phyloP scores from a whole-genome alignment of 2,329 filamentous ascomycete species.

The Colletotrichum horii region DNA sequence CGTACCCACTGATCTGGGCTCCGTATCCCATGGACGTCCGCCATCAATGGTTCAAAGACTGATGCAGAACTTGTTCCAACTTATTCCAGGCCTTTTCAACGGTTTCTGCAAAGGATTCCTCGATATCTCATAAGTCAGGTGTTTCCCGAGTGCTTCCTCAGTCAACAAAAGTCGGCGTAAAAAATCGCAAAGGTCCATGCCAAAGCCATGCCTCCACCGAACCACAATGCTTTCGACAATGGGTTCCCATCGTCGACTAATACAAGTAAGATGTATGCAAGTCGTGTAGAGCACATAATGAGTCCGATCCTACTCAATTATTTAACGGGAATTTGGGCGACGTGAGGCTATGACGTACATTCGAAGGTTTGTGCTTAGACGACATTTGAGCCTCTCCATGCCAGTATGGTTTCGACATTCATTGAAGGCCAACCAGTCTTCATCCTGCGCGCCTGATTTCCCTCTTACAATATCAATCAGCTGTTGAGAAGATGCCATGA shows the following conservation, averaged over 20 bases:
- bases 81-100: background rate
- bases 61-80: too few species aligned
- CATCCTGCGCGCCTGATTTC: too few species aligned
- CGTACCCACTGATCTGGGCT: background rate
- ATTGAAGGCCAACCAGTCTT: background rate
- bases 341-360: background rate
- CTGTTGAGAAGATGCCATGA: background rate
- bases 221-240: background rate
- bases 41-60: background rate
- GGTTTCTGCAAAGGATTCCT: rapidly evolving
- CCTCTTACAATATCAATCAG: background rate
- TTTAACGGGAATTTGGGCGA: background rate
- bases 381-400: background rate
- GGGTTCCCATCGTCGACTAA: rapidly evolving
- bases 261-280: background rate
- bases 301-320: background rate
- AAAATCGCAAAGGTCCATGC: background rate
- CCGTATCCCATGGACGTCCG: background rate
- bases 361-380: background rate
- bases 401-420: background rate
- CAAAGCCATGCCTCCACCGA: background rate
- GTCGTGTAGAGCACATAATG: too few species aligned
- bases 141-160: background rate
- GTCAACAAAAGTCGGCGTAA: background rate
- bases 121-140: background rate